Evolutionary conservation across 2,329 filamentous ascomycete genomes (phyloP).

Genomic region (Penicillium aurantiogriseum): DNA sequence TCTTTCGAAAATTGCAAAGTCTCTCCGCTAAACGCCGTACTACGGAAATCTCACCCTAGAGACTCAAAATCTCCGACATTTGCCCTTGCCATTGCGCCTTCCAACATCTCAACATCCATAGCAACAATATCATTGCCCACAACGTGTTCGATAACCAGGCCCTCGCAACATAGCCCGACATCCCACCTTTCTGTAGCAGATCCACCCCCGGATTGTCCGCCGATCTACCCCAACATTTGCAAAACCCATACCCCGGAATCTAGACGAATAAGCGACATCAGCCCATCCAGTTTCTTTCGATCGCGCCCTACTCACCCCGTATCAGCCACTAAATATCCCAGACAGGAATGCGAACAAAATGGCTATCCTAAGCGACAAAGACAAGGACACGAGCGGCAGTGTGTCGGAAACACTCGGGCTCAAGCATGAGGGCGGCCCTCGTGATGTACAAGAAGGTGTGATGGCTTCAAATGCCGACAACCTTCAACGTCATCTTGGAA

Average conservation of each 20-base stretch:
- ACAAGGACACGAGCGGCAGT: constrained; percentile 12
- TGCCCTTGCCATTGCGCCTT: neutral
- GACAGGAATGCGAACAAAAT: constrained; percentile 13
- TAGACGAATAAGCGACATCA: neutral
- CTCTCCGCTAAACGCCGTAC: neutral
- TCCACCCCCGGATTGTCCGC: neutral
- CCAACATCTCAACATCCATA: constrained; percentile 1
- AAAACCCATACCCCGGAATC: neutral
- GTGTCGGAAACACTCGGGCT: constrained; percentile 14
- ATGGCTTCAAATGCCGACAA: constrained; percentile 29
- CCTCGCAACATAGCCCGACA: neutral
- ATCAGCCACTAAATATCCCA: neutral
- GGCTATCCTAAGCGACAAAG: constrained; percentile 9
- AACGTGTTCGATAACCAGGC: neutral
- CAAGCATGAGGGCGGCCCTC: constrained; percentile 12
- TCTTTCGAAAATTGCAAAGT: neutral
- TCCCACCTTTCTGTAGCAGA: neutral
- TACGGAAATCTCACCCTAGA: neutral
- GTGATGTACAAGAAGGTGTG: constrained; percentile 24
- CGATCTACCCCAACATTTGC: neutral
- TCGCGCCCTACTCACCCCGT: neutral
- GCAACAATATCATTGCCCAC: neutral
- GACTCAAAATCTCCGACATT: neutral
- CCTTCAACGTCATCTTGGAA: constrained; percentile 24
- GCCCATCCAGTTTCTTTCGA: neutral